Conservation (phyloP, 2,329 filamentous ascomycete genomes). For the Cladobotryum mycophilum region DNA sequence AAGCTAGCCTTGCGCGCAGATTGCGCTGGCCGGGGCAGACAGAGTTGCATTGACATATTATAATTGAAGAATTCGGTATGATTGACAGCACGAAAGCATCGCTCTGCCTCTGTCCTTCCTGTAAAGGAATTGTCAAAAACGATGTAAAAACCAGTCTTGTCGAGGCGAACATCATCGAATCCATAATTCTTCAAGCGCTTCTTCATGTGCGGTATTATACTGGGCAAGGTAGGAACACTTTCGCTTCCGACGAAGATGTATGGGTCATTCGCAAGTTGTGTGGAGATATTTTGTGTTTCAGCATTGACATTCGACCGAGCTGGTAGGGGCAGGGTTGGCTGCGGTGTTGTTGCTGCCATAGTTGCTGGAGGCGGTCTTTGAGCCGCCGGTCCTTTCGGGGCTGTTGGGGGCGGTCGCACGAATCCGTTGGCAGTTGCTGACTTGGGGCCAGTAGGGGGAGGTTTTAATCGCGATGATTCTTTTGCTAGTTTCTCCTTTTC, state of each 20-base stretch:
- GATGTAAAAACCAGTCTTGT: constrained; percentile 84
- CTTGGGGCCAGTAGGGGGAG: constrained; percentile 34
- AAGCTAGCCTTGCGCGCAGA: constrained; percentile 28
- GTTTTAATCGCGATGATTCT: constrained; percentile 24
- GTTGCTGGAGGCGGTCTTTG: constrained; percentile 31
- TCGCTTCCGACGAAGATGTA: constrained; percentile 87
- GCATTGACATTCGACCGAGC: constrained; percentile 41
- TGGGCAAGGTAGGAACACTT: constrained; percentile 78
- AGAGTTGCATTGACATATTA: constrained; percentile 81
- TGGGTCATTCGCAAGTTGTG: constrained; percentile 68
- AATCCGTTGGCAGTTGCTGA: constrained; percentile 23
- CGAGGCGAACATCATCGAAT: constrained; percentile 75
- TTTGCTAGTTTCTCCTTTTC: constrained; percentile 55
- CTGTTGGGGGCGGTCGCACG: constrained; percentile 63
- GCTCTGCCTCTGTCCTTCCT: constrained; percentile 73
- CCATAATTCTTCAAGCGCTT: constrained; percentile 79
- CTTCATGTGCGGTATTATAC: constrained; percentile 84
- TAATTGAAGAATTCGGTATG: constrained; percentile 87
- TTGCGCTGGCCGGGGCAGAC: constrained; percentile 24
- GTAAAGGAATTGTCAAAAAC: constrained; percentile 74
- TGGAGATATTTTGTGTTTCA: constrained; percentile 60
- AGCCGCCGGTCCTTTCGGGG: constrained; percentile 76
- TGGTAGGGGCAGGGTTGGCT: constrained; percentile 21
- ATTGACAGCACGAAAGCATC: constrained; percentile 73
- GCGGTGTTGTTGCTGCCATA: constrained; percentile 17